Evolutionary conservation across 305 asterid species (phyloP).

Genomic region (Striga hermonthica): DNA sequence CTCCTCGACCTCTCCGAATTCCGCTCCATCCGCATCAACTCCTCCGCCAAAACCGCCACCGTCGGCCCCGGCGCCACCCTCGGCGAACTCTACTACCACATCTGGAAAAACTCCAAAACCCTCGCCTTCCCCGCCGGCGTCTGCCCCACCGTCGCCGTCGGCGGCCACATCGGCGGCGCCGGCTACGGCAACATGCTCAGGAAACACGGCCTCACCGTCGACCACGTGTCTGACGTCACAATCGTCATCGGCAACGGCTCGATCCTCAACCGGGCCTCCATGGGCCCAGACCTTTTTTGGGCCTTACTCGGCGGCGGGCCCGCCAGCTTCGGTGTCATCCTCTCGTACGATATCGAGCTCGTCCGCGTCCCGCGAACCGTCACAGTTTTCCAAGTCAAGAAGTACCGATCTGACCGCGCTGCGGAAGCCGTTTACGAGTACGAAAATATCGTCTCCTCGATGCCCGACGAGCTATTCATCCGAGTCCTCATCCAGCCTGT

Average conservation of each 20-base stretch:
- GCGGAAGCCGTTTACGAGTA: background rate
- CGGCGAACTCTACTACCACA: slow-evolving; percentile 57
- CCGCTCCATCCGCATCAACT: slow-evolving; percentile 36
- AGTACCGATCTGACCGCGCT: background rate
- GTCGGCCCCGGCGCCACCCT: slow-evolving; percentile 54
- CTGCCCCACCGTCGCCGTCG: slow-evolving; percentile 21
- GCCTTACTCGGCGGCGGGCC: slow-evolving; percentile 25
- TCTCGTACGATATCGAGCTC: background rate
- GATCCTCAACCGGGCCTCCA: background rate
- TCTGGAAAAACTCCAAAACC: slow-evolving; percentile 34
- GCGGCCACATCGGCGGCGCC: slow-evolving; percentile 21
- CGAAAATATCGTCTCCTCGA: background rate
- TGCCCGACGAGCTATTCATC: background rate
- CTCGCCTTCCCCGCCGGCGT: slow-evolving; percentile 16
- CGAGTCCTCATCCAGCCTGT: background rate
- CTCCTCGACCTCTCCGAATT: slow-evolving; percentile 58
- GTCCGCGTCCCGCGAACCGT: background rate
- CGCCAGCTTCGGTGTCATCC: slow-evolving; percentile 21
- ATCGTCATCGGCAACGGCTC: slow-evolving; percentile 5
- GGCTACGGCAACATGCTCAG: slow-evolving; percentile 19
- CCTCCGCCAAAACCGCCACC: slow-evolving; percentile 45
- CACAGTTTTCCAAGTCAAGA: background rate
- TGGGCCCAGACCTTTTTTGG: slow-evolving; percentile 13
- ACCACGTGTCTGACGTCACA: background rate
- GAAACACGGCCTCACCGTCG: slow-evolving; percentile 10